phyloP scores from a whole-genome alignment of 257 asterid genomes.

The Cinchona pubescens region DNA sequence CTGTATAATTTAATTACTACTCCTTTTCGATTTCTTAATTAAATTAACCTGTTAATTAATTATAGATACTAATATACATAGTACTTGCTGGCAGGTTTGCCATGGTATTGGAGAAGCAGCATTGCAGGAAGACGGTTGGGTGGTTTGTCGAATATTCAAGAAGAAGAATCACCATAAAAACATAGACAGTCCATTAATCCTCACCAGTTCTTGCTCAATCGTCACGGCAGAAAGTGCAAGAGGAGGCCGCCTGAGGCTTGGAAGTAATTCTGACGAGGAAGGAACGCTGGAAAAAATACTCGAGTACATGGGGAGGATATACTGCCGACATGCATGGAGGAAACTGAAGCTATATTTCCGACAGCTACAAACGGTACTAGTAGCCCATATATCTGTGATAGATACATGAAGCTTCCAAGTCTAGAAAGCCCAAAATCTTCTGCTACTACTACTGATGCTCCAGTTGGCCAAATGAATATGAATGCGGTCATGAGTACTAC shows the following conservation, averaged over 20 bases:
- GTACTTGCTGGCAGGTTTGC: slow-evolving; percentile 16
- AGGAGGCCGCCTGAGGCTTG: neutral
- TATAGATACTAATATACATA: too few relatives aligned
- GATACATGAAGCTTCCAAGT: slow-evolving; percentile 41
- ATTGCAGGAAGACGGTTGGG: slow-evolving; percentile 68
- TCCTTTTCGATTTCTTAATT: too few relatives aligned
- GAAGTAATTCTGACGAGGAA: neutral
- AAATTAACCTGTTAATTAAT: too few relatives aligned
- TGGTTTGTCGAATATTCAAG: slow-evolving; percentile 59
- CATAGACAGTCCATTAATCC: neutral
- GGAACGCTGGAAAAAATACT: slow-evolving; percentile 44
- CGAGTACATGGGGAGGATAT: slow-evolving; percentile 28
- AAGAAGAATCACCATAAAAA: slow-evolving; percentile 41
- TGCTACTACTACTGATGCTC: neutral
- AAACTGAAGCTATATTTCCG: neutral
- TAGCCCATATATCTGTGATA: slow-evolving; percentile 6
- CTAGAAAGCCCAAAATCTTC: slow-evolving; percentile 28
- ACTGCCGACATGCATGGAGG: slow-evolving; percentile 15
- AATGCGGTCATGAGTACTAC: slow-evolving; percentile 3
- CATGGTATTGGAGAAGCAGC: slow-evolving; percentile 22
- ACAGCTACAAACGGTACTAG: neutral
- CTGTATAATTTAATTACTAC: too few relatives aligned
- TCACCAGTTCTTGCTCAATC: neutral
- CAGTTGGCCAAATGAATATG: slow-evolving; percentile 11
- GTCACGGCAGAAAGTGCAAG: neutral